Conservation (phyloP, 805 yeast species). For the Starmerella lactis-condensi region DNA sequence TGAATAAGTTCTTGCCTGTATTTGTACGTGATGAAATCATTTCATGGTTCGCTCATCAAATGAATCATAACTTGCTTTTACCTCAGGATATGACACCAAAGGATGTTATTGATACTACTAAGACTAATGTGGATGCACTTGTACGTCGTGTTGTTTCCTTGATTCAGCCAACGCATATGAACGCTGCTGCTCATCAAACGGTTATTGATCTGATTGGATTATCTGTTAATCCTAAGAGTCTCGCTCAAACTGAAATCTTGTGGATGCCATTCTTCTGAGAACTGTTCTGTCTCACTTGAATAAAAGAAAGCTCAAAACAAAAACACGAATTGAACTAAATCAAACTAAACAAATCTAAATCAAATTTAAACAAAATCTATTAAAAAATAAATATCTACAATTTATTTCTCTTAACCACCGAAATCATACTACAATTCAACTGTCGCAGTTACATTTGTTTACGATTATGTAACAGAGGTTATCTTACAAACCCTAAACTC, state of each 20-base stretch:
- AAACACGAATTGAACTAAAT: background rate
- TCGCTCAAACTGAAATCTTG: constrained; percentile 76
- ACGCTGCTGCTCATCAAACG: constrained; percentile 67
- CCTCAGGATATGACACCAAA: constrained; percentile 48
- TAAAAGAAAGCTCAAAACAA: background rate
- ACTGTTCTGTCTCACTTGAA: too few species aligned
- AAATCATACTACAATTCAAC: too few species aligned
- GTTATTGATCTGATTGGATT: constrained; percentile 78
- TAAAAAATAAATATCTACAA: constrained; percentile 3
- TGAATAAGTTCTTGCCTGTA: constrained; percentile 78
- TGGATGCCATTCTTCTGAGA: constrained; percentile 84
- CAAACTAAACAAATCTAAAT: background rate
- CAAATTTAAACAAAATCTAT: constrained; percentile 1
- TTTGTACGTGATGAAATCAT: constrained; percentile 91
- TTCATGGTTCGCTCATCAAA: constrained; percentile 47
- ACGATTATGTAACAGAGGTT: too few species aligned
- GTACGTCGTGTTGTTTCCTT: constrained; percentile 61
- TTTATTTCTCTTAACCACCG: too few species aligned
- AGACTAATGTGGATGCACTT: constrained; percentile 70
- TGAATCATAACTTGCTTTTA: constrained; percentile 60
- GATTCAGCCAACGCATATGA: constrained; percentile 41
- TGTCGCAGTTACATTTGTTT: too few species aligned
- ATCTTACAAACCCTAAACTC: too few species aligned
- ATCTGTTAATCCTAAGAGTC: constrained; percentile 85
- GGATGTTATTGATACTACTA: constrained; percentile 70